Percentiles rank a stretch among this genome's conserved stretches.
Evolutionary conservation across 1,284 basidiomycete species (phyloP).

Genomic region (Flammula alnicola): DNA sequence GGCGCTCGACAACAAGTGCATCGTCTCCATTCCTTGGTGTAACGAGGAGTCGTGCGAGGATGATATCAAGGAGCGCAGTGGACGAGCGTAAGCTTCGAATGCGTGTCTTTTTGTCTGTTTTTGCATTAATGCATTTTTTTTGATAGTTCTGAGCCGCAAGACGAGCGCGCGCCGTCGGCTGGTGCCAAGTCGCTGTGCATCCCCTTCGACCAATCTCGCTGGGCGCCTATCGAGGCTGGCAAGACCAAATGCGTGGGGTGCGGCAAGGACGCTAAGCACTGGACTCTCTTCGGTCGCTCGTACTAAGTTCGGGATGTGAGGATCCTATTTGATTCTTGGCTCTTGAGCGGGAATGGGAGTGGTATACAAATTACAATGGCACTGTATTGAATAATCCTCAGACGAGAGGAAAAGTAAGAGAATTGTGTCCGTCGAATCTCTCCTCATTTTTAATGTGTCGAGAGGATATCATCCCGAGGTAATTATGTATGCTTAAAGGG

Average conservation of each 20-base stretch:
- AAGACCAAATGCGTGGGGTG: conserved; percentile 89
- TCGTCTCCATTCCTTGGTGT: conserved; percentile 96
- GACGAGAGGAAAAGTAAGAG: too few species aligned
- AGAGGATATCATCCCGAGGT: too few species aligned
- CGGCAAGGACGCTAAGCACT: conserved; percentile 85
- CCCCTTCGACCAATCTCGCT: conserved; percentile 91
- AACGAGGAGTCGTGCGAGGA: conserved; percentile 95
- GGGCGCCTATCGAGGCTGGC: conserved; percentile 75
- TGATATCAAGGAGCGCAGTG: conserved; percentile 96
- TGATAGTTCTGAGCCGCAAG: conserved; percentile 79
- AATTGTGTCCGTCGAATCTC: too few species aligned
- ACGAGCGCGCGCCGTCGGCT: conserved; percentile 95
- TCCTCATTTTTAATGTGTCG: too few species aligned
- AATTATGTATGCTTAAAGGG: too few species aligned
- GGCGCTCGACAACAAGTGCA: conserved; percentile 87
- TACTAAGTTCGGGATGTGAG: too few species aligned
- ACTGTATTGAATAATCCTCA: too few species aligned
- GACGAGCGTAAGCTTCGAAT: conserved; percentile 76
- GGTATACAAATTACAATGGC: too few species aligned
- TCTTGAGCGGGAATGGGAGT: too few species aligned
- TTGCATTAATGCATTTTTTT: conserved; percentile 20
- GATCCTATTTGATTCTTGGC: too few species aligned
- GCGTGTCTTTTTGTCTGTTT: conserved; percentile 14
- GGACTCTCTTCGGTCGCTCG: conserved; percentile 90
- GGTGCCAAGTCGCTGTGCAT: conserved; percentile 98